phyloP scores from a whole-genome alignment of 208 protist genomes.

The Trypanosoma brucei region DNA sequence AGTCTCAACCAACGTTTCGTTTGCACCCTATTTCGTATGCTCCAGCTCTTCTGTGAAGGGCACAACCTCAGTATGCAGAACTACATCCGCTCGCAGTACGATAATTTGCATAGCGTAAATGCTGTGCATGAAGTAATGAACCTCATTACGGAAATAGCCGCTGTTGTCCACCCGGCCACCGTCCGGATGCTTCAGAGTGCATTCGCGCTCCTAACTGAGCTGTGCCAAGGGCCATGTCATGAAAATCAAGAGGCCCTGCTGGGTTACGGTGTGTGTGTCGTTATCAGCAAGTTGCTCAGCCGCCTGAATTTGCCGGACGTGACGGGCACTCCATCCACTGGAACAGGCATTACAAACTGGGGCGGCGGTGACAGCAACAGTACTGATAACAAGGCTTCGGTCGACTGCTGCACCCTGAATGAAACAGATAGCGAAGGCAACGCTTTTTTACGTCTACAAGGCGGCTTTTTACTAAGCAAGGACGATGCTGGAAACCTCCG shows the following conservation, averaged over 20 bases:
- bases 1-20: conserved; percentile 44
- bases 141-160: conserved; percentile 50
- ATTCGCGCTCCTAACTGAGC: conserved; percentile 86
- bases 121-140: conserved; percentile 74
- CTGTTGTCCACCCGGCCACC: conserved; percentile 48
- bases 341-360: not conserved
- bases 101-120: conserved; percentile 82
- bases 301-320: conserved; percentile 20
- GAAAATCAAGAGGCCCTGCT: conserved; percentile 80
- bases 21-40: conserved; percentile 66
- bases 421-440: not conserved
- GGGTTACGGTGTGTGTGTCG: conserved; percentile 46
- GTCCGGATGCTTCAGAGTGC: conserved; percentile 43
- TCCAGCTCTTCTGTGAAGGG: conserved; percentile 93
- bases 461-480: conserved; percentile 12
- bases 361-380: not conserved
- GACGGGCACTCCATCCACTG: not conserved
- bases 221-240: conserved; percentile 88
- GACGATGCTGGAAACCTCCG: conserved; percentile 44
- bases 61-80: conserved; percentile 86
- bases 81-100: conserved; percentile 81
- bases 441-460: not conserved
- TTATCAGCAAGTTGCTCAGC: conserved; percentile 33
- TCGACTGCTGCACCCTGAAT: not conserved
- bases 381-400: conserved; percentile 2